A percentile compares a stretch with the other conserved stretches of the same genome.
phyloP scores from a whole-genome alignment of 192 early-diverging fungal genomes.

The Umbelopsis sp. region DNA sequence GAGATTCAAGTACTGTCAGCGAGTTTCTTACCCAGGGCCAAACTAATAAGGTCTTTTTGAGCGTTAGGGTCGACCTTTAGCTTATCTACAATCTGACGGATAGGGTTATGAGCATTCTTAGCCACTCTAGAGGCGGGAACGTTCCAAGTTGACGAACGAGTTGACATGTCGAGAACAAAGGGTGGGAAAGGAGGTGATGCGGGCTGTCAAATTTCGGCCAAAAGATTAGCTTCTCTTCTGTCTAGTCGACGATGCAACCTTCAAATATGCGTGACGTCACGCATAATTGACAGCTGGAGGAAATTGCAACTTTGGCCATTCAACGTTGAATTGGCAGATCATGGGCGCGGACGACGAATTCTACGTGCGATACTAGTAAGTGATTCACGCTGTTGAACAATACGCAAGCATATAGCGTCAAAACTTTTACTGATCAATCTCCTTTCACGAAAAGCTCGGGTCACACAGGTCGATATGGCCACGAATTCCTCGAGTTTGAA shows the following conservation, averaged over 20 bases:
- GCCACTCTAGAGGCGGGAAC: constrained; percentile 67
- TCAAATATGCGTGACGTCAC: background rate
- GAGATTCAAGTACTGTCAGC: background rate
- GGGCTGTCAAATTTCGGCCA: background rate
- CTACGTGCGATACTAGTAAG: constrained; percentile 55
- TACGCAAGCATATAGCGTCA: background rate
- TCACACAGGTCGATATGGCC: constrained; percentile 93
- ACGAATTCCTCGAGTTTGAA: constrained; percentile 99
- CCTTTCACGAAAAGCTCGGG: constrained; percentile 62
- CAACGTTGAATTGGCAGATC: background rate
- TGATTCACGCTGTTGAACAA: background rate
- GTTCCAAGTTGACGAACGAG: constrained; percentile 38
- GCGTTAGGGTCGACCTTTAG: constrained; percentile 67
- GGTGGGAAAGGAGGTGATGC: background rate
- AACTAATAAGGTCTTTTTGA: constrained; percentile 64
- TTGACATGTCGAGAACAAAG: constrained; percentile 11
- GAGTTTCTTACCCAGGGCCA: constrained; percentile 51
- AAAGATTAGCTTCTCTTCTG: background rate
- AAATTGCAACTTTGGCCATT: background rate
- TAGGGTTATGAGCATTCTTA: constrained; percentile 83
- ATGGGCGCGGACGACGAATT: constrained; percentile 46
- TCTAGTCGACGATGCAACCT: background rate
- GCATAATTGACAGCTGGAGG: background rate
- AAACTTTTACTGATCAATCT: background rate
- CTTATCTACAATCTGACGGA: constrained; percentile 83